These are phyloP conservation scores for Paecilomyces formosus DNA, from an alignment of 2,329 filamentous ascomycete genomes.

Conservation along the genomic window DNA sequence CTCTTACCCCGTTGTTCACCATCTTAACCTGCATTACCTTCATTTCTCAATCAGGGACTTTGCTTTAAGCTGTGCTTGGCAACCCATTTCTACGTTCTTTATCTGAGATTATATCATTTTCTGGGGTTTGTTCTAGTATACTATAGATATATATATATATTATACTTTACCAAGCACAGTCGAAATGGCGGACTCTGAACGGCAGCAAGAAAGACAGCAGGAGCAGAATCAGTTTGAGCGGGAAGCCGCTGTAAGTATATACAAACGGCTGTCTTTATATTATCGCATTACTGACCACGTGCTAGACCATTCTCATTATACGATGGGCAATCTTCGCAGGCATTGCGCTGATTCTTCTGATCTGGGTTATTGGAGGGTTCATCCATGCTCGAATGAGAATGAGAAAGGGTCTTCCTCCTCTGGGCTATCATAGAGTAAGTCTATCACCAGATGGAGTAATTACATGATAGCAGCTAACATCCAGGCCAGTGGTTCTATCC, in stretches of 20 bases:
- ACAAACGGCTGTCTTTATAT: neutral
- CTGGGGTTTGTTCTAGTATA: neutral
- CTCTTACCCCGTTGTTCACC: neutral
- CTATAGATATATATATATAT: neutral
- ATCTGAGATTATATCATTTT: neutral
- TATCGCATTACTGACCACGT: neutral
- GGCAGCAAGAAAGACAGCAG: neutral
- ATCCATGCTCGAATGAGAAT: neutral
- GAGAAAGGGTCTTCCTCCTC: neutral
- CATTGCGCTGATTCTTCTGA: neutral
- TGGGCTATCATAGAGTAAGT: neutral
- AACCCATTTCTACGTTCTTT: neutral
- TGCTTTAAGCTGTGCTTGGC: neutral
- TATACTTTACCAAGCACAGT: neutral
- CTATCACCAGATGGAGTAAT: neutral
- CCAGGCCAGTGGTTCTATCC: neutral
- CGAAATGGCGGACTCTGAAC: neutral
- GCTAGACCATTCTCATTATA: neutral
- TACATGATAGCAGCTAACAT: neutral
- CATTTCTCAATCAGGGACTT: neutral
- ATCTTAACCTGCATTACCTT: neutral
- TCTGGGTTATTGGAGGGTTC: neutral
- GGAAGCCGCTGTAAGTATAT: neutral
- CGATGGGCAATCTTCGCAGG: neutral
- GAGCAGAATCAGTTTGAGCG: neutral